Evolutionary conservation across 1,284 basidiomycete species (phyloP).

Genomic region (Ganoderma lingzhi): DNA sequence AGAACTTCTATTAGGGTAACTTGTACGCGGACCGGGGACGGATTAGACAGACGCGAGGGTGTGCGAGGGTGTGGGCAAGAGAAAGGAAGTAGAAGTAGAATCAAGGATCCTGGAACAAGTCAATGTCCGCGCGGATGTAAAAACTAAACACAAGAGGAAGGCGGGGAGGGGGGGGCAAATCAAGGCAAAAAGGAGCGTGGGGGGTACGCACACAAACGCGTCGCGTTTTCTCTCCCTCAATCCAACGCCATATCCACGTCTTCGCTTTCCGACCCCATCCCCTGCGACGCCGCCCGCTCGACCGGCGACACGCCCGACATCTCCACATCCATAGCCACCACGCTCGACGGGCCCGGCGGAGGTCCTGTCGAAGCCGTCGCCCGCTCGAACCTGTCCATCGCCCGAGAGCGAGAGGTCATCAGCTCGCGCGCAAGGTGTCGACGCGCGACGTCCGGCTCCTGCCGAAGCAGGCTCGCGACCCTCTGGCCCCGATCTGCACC

Average conservation of each 20-base stretch:
- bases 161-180: background rate
- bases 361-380: background rate
- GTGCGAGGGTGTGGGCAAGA: background rate
- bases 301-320: constrained; percentile 15
- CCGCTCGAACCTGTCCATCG: background rate
- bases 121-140: background rate
- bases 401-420: background rate
- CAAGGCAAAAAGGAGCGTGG: constrained; percentile 1
- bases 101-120: background rate
- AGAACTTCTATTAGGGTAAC: background rate
- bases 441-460: constrained; percentile 9
- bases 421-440: constrained; percentile 18
- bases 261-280: constrained; percentile 12
- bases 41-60: background rate
- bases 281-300: background rate
- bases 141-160: background rate
- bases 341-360: background rate
- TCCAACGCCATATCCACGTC: constrained; percentile 33
- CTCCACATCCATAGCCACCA: background rate
- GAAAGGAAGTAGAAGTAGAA: background rate
- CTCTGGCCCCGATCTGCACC: constrained; percentile 1
- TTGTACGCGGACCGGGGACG: background rate
- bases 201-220: background rate
- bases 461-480: constrained; percentile 2
- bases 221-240: constrained; percentile 14